Conservation (phyloP, 1,284 basidiomycete genomes). For the Malassezia pachydermatis region DNA sequence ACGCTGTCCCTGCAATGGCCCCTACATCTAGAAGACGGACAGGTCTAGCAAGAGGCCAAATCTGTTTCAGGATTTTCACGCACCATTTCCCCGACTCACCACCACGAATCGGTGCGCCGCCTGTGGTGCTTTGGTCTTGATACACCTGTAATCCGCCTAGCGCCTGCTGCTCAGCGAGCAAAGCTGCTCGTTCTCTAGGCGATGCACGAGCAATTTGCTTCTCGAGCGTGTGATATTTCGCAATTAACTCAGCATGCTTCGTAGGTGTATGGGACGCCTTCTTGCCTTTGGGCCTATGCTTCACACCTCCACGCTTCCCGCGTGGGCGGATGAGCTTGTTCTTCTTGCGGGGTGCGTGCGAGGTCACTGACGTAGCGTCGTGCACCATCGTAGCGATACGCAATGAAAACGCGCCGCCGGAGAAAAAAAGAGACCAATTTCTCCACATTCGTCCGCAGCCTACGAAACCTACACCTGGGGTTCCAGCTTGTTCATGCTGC, state of each 20-base stretch:
- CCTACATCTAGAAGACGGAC: slow-evolving; percentile 49
- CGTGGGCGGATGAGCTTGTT: slow-evolving; percentile 32
- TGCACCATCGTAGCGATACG: too few species aligned
- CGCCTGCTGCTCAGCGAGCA: slow-evolving; percentile 25
- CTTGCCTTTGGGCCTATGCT: slow-evolving; percentile 24
- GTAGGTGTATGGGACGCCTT: slow-evolving; percentile 1
- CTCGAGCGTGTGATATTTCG: slow-evolving; percentile 36
- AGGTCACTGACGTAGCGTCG: too few species aligned
- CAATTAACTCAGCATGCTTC: slow-evolving; percentile 32
- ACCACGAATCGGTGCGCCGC: slow-evolving; percentile 16
- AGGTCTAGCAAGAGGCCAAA: slow-evolving; percentile 5
- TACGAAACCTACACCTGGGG: slow-evolving; percentile 5
- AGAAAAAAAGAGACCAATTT: neutral
- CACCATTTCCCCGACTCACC: slow-evolving; percentile 40
- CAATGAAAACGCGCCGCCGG: too few species aligned
- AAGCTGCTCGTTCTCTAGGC: slow-evolving; percentile 21
- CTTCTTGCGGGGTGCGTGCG: neutral
- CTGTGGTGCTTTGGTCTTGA: slow-evolving; percentile 35
- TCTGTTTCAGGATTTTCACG: slow-evolving; percentile 25
- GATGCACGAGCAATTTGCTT: slow-evolving; percentile 40
- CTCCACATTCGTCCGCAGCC: slow-evolving; percentile 21
- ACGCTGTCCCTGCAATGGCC: slow-evolving; percentile 48
- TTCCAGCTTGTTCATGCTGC: too few species aligned
- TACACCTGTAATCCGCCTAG: slow-evolving; percentile 39
- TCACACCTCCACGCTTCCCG: slow-evolving; percentile 41